These are phyloP conservation scores for Plasmodium reichenowi DNA, from an alignment of 169 alveolate genomes.

Conservation along the genomic window DNA sequence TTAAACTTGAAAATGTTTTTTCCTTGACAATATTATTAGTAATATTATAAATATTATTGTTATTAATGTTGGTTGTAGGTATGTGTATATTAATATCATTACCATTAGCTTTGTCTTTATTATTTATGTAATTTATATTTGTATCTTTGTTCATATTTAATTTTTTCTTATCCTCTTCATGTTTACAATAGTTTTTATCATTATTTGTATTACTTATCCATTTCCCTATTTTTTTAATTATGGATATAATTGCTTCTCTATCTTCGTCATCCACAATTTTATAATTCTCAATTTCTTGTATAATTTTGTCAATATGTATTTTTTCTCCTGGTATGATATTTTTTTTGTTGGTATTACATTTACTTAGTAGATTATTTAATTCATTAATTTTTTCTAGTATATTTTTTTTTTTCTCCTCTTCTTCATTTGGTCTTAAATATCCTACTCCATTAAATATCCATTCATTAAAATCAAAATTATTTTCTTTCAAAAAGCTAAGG, in stretches of 20 bases:
- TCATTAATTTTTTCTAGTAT: conserved; percentile 78
- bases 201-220: conserved; percentile 19
- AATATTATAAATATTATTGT: too few relatives aligned
- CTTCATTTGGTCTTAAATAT: conserved; percentile 86
- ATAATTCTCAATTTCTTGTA: conserved; percentile 61
- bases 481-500: conserved; percentile 86
- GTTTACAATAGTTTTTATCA: background rate
- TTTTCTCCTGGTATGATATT: conserved; percentile 17
- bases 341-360: conserved; percentile 16
- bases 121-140: background rate
- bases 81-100: background rate
- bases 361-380: conserved; percentile 71
- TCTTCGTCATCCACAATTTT: conserved; percentile 83
- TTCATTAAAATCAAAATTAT: conserved; percentile 89
- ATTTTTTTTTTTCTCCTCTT: conserved; percentile 80
- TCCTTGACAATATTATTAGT: too few relatives aligned
- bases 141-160: background rate
- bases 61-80: too few relatives aligned
- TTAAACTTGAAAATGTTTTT: background rate
- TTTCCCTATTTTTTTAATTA: conserved; percentile 72
- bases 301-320: conserved; percentile 59
- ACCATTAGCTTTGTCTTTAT: too few relatives aligned
- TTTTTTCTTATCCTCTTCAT: background rate
- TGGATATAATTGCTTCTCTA: conserved; percentile 78
- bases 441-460: conserved; percentile 89